phyloP scores from a whole-genome alignment of 805 yeast species.

The Alloascoidea africana region DNA sequence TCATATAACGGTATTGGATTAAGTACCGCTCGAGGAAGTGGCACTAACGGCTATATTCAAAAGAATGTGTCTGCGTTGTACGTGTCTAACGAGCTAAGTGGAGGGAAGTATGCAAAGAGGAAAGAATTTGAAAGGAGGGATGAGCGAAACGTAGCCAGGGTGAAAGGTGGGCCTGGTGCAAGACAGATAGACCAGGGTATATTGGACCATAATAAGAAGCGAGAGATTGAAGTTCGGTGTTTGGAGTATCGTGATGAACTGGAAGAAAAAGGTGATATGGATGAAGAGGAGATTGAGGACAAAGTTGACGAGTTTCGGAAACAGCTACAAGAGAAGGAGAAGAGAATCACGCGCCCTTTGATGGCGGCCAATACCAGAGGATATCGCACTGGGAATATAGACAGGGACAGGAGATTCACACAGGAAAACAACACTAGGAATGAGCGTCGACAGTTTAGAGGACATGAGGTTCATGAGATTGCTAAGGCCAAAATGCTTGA shows the following conservation, averaged over 20 bases:
- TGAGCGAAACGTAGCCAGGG: slow-evolving; percentile 4
- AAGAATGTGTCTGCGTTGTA: slow-evolving; percentile 10
- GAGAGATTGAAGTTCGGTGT: slow-evolving; percentile 15
- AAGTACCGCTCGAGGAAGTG: slow-evolving; percentile 17
- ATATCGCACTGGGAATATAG: neutral
- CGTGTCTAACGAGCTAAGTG: neutral
- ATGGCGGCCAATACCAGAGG: neutral
- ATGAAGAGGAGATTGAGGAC: slow-evolving; percentile 10
- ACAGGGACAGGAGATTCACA: too few relatives aligned
- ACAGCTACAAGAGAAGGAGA: slow-evolving; percentile 7
- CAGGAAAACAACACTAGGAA: too few relatives aligned
- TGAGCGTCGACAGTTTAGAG: slow-evolving; percentile 1
- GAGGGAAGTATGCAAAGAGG: slow-evolving; percentile 11
- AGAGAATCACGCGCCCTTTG: too few relatives aligned
- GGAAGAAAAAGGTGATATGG: slow-evolving; percentile 11
- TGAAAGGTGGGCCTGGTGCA: slow-evolving; percentile 6
- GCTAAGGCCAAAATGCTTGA: slow-evolving; percentile 7
- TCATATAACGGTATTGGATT: slow-evolving; percentile 22
- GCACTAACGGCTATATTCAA: slow-evolving; percentile 20
- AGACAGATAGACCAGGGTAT: slow-evolving; percentile 12
- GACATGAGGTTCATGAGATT: slow-evolving; percentile 9
- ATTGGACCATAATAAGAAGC: slow-evolving; percentile 13
- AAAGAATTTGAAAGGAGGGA: slow-evolving; percentile 6
- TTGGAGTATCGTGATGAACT: slow-evolving; percentile 12
- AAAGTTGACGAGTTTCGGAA: slow-evolving; percentile 9